A percentile compares a stretch with the other conserved stretches of the same genome.
phyloP scores from a whole-genome alignment of 2,329 filamentous ascomycete species.

The Metarhizium album region DNA sequence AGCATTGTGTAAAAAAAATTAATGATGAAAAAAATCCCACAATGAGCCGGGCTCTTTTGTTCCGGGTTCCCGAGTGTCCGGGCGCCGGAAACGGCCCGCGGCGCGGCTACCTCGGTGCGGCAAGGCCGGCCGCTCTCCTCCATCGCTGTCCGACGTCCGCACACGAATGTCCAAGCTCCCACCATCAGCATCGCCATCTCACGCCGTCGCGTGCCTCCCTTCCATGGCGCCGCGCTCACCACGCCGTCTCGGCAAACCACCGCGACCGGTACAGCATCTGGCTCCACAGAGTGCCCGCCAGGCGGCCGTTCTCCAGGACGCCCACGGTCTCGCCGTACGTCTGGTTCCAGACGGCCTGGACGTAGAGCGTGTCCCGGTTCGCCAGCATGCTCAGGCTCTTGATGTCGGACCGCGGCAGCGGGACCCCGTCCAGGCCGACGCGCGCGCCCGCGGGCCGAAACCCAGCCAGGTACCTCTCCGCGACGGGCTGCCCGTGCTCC shows the following conservation, averaged over 20 bases:
- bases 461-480: background rate
- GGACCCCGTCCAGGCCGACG: background rate
- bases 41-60: no score
- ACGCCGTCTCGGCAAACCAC: background rate
- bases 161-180: no score
- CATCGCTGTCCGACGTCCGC: no score
- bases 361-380: background rate
- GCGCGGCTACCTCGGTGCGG: no score
- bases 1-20: no score
- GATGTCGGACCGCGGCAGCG: slow-evolving; percentile 1
- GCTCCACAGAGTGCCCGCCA: background rate
- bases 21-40: no score
- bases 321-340: background rate
- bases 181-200: no score
- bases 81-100: no score
- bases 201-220: no score
- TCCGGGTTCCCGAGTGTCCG: no score
- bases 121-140: no score
- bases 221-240: background rate
- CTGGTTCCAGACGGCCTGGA: slow-evolving; percentile 1
- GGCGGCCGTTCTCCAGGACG: background rate
- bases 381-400: background rate
- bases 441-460: background rate
- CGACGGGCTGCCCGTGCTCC: background rate
- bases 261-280: background rate